Evolutionary conservation across 345 rosid genomes (phyloP).

Genomic region (Sonneratia caseolaris): DNA sequence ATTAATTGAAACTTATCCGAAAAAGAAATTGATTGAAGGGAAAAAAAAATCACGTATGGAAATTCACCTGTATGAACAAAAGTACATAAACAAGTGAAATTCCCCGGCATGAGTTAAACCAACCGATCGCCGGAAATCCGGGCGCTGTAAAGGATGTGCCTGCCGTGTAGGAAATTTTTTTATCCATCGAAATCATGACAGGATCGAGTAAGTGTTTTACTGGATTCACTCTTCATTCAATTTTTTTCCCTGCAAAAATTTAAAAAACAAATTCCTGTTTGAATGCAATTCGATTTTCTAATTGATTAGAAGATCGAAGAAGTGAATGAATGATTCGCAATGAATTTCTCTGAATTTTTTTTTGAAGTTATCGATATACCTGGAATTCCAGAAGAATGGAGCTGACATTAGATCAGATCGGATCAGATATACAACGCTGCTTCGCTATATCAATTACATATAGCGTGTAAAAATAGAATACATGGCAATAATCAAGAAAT

Average conservation of each 20-base stretch:
- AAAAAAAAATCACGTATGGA: no score
- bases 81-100: background rate
- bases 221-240: no score
- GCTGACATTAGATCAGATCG: background rate
- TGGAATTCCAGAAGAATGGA: background rate
- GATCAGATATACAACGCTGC: background rate
- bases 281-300: background rate
- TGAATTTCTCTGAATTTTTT: background rate
- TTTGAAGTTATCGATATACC: background rate
- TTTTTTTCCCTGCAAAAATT: no score
- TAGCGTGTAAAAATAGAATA: background rate
- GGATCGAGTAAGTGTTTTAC: no score
- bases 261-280: background rate
- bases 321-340: background rate
- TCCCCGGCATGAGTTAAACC: no score
- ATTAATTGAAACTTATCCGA: no score
- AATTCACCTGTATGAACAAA: no score
- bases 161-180: no score
- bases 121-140: no score
- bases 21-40: no score
- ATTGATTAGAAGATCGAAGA: background rate
- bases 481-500: background rate
- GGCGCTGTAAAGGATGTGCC: no score
- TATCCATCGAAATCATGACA: no score
- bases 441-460: background rate